Evolutionary conservation across 2,329 filamentous ascomycete species (phyloP).

Genomic region (Cryphonectria radicalis): DNA sequence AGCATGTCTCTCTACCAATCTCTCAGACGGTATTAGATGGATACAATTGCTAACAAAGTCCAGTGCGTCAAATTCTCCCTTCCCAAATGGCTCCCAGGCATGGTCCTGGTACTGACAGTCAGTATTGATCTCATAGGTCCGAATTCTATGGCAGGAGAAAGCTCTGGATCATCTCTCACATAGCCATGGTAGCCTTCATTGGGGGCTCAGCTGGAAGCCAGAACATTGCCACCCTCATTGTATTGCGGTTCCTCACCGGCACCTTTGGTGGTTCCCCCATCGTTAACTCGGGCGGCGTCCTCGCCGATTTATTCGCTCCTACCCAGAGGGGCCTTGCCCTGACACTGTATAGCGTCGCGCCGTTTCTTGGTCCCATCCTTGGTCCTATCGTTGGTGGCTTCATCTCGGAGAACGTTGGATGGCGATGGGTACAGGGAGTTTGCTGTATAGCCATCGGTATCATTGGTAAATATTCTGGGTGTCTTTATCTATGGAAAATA

Average conservation of each 20-base stretch:
- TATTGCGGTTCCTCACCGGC: slow-evolving; percentile 70
- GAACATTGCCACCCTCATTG: slow-evolving; percentile 62
- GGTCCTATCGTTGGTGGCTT: slow-evolving; percentile 34
- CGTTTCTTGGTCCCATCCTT: slow-evolving; percentile 36
- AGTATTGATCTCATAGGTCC: slow-evolving; percentile 34
- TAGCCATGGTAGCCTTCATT: slow-evolving; percentile 21
- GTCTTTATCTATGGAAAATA: slow-evolving; percentile 28
- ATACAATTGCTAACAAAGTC: background rate
- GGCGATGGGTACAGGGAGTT: slow-evolving; percentile 43
- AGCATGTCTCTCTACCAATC: slow-evolving; percentile 40
- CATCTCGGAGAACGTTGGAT: slow-evolving; percentile 38
- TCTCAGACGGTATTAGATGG: background rate
- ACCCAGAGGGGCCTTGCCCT: slow-evolving; percentile 54
- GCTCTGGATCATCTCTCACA: slow-evolving; percentile 11
- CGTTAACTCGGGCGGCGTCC: slow-evolving; percentile 50
- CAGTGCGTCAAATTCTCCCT: background rate
- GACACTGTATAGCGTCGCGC: slow-evolving; percentile 37
- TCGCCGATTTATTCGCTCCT: slow-evolving; percentile 61
- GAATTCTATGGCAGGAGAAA: slow-evolving; percentile 24
- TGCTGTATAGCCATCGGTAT: background rate
- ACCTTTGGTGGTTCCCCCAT: slow-evolving; percentile 58
- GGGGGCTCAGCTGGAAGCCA: slow-evolving; percentile 60
- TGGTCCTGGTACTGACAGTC: background rate
- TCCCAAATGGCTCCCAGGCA: background rate
- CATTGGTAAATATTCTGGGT: slow-evolving; percentile 35